Evolutionary conservation across 345 rosid species (phyloP).

Genomic region (Populus pruinosa): DNA sequence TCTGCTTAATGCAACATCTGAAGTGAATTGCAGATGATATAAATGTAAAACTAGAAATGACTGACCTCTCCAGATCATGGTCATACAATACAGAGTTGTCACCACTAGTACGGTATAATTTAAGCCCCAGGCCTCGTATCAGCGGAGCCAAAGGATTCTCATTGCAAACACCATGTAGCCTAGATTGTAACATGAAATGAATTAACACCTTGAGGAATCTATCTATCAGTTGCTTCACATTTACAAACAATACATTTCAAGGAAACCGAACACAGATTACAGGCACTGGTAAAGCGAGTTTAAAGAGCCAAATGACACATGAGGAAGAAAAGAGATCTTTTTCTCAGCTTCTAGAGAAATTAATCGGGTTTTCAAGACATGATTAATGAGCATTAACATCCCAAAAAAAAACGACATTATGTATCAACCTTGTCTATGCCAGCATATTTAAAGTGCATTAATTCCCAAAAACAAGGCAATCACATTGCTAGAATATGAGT

Average conservation of each 20-base stretch:
- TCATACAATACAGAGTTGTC: conserved; percentile 86
- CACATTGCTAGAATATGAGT: background rate
- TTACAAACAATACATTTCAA: background rate
- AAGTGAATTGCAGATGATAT: conserved; percentile 6
- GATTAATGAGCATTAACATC: background rate
- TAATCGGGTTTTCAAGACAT: background rate
- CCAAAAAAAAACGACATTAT: background rate
- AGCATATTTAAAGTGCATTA: background rate
- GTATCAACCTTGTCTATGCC: background rate
- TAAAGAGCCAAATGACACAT: background rate
- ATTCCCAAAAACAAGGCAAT: background rate
- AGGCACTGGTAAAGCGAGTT: background rate
- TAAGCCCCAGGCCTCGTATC: conserved; percentile 67
- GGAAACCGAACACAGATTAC: background rate
- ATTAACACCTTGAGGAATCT: background rate
- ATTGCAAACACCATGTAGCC: conserved; percentile 90
- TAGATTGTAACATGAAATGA: conserved; percentile 19
- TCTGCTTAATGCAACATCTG: background rate
- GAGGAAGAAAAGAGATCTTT: background rate
- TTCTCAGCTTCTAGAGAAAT: background rate
- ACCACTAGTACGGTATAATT: conserved; percentile 80
- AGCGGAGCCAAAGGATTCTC: conserved; percentile 92
- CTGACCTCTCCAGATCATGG: conserved; percentile 90
- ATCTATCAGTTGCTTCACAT: background rate
- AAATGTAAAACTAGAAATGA: background rate